Percentiles rank a stretch among this genome's conserved stretches.
phyloP scores from a whole-genome alignment of 805 yeast genomes.

The Candida fluviatilis region DNA sequence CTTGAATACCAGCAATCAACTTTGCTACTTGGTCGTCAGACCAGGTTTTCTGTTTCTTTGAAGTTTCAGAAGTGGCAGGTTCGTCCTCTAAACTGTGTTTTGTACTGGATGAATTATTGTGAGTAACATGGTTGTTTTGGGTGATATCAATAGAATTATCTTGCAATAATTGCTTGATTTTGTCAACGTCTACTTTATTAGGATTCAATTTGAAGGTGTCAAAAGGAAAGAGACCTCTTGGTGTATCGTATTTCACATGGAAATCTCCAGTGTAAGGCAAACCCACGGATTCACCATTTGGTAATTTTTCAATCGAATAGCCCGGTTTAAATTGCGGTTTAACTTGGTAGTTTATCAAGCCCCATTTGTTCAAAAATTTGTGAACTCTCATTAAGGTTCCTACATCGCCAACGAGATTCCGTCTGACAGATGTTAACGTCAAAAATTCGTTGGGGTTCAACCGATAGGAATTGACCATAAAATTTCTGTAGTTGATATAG shows the following conservation, averaged over 20 bases:
- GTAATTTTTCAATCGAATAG: conserved; percentile 48
- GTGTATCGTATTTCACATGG: conserved; percentile 78
- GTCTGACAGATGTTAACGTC: conserved; percentile 85
- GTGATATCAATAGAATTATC: conserved; percentile 9
- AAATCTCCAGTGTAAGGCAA: conserved; percentile 77
- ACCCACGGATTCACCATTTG: conserved; percentile 39
- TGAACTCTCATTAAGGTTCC: conserved; percentile 84
- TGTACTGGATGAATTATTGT: not conserved
- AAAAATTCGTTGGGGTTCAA: conserved; percentile 86
- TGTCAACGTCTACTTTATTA: conserved; percentile 41
- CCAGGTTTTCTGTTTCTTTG: conserved; percentile 44
- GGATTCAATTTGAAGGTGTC: conserved; percentile 71
- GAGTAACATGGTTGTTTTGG: not conserved
- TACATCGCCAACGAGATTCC: conserved; percentile 88
- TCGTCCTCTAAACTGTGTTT: conserved; percentile 7
- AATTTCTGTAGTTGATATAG: conserved; percentile 78
- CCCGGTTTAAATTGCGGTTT: conserved; percentile 72
- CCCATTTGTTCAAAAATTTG: conserved; percentile 85
- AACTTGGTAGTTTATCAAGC: conserved; percentile 88
- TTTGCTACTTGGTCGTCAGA: conserved; percentile 54
- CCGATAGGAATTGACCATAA: conserved; percentile 83
- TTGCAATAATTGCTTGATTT: conserved; percentile 24
- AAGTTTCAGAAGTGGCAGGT: conserved; percentile 1
- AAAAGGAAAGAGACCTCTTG: conserved; percentile 89
- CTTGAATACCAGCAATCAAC: conserved; percentile 59